Base-by-base conservation (phyloP, 2,329 filamentous ascomycete species). In the Diaporthe ampelina region DNA sequence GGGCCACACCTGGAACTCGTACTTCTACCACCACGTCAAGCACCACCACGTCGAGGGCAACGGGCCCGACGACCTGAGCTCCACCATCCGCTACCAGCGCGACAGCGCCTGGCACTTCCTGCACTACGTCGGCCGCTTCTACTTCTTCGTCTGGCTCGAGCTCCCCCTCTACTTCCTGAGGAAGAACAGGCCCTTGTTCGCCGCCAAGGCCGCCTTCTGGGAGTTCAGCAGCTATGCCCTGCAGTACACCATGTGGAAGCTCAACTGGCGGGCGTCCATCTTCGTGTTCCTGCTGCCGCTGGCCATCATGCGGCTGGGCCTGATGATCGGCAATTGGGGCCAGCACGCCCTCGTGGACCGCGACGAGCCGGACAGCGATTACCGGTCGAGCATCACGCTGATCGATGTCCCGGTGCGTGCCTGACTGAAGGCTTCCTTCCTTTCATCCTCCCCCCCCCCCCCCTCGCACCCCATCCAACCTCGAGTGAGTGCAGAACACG, bases 271-370 rank as follows among this genome's bases (percentile, higher is more conserved):
- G 3, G 89, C 93, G 0, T 89, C 92, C 0, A 79, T 90, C 7
- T 94, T 93, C 78, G 91, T 91, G 0, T 88, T 94, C 37, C 78
- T 95, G 1, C 80, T 95, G 1, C 94, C 94, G 0, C 86, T 95
- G 26, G 77, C 89, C 3, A 81, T 93, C 40, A 87, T 95, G 82
- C 88, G 94, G 0, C 78, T 94, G 24, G 94, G 91, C 0, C 82
- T 96, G 76, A 96, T 95, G 94, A 87, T 94, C 10, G 94, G 94
- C 1, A 96, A 96, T 80, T 96, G 93, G 93, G 94, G 93, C 4
- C 94, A 96, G 81, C 94, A 96, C 81, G 94, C 94, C 1, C 92
- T 96, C 76, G 93, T 96, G 9, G 94, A 96, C 78, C 89, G 92
- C 26, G 85, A 90, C 17, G 91, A 94, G 77, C 94, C 94, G 0